Evolutionary conservation across 495 filamentous ascomycete genomes (phyloP).

Genomic region (Penicillium riverlandense): DNA sequence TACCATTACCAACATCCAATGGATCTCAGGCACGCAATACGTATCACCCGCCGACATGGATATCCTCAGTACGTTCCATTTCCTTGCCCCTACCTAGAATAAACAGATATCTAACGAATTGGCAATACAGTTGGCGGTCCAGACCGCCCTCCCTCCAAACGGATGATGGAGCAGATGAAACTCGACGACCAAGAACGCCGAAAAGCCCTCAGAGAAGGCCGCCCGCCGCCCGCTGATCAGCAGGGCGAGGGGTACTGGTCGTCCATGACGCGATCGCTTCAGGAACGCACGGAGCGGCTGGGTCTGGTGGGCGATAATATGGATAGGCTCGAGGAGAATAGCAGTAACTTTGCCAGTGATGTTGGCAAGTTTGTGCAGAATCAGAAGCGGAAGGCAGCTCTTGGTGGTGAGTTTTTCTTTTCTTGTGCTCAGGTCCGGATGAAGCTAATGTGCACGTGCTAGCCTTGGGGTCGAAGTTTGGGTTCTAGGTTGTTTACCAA

Average conservation of each 20-base stretch:
- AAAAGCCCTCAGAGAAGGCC: conserved; percentile 32
- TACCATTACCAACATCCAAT: conserved; percentile 93
- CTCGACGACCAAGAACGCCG: conserved; percentile 51
- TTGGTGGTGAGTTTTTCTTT: conserved; percentile 46
- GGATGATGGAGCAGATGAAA: conserved; percentile 61
- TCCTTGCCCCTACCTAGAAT: not conserved
- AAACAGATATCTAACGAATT: conserved; percentile 4
- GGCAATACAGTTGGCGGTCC: conserved; percentile 62
- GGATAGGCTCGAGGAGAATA: conserved; percentile 71
- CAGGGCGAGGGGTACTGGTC: conserved; percentile 50
- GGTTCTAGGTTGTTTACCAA: not conserved
- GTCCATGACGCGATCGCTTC: conserved; percentile 72
- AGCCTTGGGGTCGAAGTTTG: conserved; percentile 41
- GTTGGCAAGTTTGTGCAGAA: conserved; percentile 76
- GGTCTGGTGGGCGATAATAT: conserved; percentile 76
- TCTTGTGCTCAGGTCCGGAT: not conserved
- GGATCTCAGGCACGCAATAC: conserved; percentile 93
- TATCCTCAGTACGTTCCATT: conserved; percentile 49
- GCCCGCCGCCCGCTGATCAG: conserved; percentile 15
- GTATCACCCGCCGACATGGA: conserved; percentile 87
- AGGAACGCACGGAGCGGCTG: conserved; percentile 83
- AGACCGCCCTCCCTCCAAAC: conserved; percentile 73
- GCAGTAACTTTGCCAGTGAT: conserved; percentile 74
- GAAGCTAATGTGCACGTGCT: conserved; percentile 3
- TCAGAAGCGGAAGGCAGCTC: conserved; percentile 76